These are phyloP conservation scores for Lippia alba DNA, from an alignment of 305 asterid species.

Conservation along the genomic window DNA sequence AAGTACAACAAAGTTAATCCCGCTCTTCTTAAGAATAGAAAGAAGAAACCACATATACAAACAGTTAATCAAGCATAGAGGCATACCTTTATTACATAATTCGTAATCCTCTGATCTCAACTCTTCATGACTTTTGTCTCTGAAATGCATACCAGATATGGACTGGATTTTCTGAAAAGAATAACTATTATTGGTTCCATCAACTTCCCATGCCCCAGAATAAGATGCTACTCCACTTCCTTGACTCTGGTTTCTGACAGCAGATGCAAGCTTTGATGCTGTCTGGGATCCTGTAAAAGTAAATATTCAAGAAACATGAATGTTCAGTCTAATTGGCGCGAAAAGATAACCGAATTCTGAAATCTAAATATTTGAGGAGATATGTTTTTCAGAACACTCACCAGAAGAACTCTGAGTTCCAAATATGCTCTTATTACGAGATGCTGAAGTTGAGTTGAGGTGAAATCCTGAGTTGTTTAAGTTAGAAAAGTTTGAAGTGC, in stretches of 20 bases:
- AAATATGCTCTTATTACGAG: neutral
- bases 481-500: slow-evolving; percentile 13
- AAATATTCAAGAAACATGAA: neutral
- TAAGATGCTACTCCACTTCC: slow-evolving; percentile 43
- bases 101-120: slow-evolving; percentile 40
- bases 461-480: slow-evolving; percentile 1
- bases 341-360: neutral
- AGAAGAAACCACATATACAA: neutral
- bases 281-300: slow-evolving; percentile 21
- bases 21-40: neutral
- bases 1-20: slow-evolving; percentile 1
- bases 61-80: neutral
- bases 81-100: slow-evolving; percentile 35
- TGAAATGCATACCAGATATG: slow-evolving; percentile 41
- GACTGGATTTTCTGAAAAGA: slow-evolving; percentile 26
- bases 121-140: slow-evolving; percentile 44
- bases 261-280: neutral
- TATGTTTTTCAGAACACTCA: neutral
- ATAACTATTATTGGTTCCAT: neutral
- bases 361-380: neutral
- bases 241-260: neutral
- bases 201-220: slow-evolving; percentile 22
- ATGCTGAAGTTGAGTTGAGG: neutral
- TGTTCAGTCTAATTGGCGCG: neutral
- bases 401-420: slow-evolving; percentile 23